phyloP scores from a whole-genome alignment of 2,329 filamentous ascomycete species.

The Tolypocladium paradoxum region DNA sequence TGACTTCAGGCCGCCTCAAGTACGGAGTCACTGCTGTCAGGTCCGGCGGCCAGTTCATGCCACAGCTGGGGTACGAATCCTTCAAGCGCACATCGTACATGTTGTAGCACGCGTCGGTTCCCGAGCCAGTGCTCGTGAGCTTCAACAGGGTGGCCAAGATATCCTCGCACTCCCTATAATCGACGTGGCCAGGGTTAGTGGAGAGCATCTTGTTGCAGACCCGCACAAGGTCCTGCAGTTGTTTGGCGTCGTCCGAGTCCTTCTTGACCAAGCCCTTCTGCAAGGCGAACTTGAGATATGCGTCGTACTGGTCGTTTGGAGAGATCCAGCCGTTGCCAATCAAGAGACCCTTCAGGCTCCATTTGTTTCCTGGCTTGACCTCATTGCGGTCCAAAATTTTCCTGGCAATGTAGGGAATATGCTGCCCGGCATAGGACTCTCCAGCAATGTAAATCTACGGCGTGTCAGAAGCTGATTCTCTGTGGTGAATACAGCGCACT shows the following conservation, averaged over 20 bases:
- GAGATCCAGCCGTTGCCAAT: constrained; percentile 99
- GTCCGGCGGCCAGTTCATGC: constrained; percentile 97
- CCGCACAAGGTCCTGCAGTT: constrained; percentile 57
- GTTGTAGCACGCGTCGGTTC: constrained; percentile 61
- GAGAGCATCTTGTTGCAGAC: constrained; percentile 56
- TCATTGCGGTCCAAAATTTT: constrained; percentile 84
- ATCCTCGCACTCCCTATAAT: constrained; percentile 60
- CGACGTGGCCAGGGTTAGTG: constrained; percentile 39
- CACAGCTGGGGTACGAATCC: constrained; percentile 73
- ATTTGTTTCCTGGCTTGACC: constrained; percentile 27
- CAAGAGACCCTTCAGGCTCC: constrained; percentile 75
- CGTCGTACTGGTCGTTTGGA: constrained; percentile 76
- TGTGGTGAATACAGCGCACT: constrained; percentile 25
- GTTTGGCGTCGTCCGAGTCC: constrained; percentile 50
- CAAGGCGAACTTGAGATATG: constrained; percentile 76
- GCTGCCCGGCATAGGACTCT: constrained; percentile 92
- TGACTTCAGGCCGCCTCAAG: constrained; percentile 70
- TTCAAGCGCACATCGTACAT: constrained; percentile 93
- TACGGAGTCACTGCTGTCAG: constrained; percentile 69
- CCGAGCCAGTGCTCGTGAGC: constrained; percentile 46
- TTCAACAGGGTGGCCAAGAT: constrained; percentile 65
- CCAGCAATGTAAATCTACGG: constrained; percentile 81
- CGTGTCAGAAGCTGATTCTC: constrained; percentile 8
- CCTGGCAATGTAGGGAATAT: constrained; percentile 94
- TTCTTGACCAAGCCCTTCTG: constrained; percentile 61